Evolutionary conservation across 2,329 filamentous ascomycete genomes (phyloP).

Genomic region (Ceratocystis papillata): DNA sequence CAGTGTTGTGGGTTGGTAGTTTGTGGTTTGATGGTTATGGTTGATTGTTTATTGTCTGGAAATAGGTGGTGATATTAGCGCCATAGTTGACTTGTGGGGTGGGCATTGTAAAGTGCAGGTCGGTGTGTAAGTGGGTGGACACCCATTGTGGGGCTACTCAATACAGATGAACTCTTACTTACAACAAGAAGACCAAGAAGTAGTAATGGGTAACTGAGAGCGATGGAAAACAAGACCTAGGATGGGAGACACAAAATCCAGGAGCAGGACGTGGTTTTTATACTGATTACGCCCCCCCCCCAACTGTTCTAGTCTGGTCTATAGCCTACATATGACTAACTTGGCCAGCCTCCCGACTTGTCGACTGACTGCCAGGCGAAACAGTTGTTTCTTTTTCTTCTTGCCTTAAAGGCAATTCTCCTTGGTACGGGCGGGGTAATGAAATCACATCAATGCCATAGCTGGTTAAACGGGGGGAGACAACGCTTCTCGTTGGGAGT

Average conservation of each 20-base stretch:
- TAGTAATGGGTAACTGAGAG: background rate
- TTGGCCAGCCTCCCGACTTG: background rate
- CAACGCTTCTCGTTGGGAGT: background rate
- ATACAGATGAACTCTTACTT: background rate
- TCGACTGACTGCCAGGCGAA: background rate
- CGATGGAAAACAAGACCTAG: background rate
- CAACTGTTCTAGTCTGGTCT: background rate
- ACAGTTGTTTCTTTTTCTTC: background rate
- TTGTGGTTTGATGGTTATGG: background rate
- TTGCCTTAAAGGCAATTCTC: background rate
- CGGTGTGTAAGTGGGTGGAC: constrained; percentile 10
- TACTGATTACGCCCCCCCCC: background rate
- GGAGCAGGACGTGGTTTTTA: constrained; percentile 3
- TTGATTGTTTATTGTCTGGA: background rate
- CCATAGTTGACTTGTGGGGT: background rate
- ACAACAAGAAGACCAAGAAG: background rate
- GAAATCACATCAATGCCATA: background rate
- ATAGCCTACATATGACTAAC: constrained; percentile 6
- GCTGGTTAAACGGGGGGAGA: background rate
- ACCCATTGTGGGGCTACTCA: background rate
- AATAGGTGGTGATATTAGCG: background rate
- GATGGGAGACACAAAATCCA: background rate
- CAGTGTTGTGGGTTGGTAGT: constrained; percentile 15
- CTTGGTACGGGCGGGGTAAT: constrained; percentile 5
- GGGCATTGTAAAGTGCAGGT: background rate